These are phyloP conservation scores for Begonia masoniana DNA, from an alignment of 306 rosid genomes.

Conservation along the genomic window DNA sequence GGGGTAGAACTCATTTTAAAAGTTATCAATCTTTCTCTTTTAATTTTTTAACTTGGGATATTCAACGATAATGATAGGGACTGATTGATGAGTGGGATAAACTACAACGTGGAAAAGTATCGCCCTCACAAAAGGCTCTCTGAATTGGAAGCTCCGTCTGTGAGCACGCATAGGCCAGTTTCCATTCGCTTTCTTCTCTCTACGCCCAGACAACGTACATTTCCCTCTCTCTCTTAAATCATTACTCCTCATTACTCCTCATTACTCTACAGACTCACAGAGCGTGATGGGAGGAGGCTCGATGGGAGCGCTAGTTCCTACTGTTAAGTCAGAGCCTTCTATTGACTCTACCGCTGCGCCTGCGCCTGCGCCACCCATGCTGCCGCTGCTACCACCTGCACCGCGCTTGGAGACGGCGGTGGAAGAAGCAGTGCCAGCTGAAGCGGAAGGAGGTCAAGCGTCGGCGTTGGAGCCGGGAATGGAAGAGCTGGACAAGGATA, in stretches of 20 bases:
- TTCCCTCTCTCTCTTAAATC: background rate
- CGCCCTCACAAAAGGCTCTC: slow-evolving; percentile 10
- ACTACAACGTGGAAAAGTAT: slow-evolving; percentile 8
- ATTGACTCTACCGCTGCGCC: slow-evolving; percentile 4
- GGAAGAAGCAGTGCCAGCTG: too few relatives aligned
- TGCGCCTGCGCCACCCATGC: background rate
- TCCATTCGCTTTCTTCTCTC: too few relatives aligned
- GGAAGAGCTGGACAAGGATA: slow-evolving; percentile 62
- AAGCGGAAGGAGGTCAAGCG: too few relatives aligned
- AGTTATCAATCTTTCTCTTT: too few relatives aligned
- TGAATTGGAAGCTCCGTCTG: too few relatives aligned
- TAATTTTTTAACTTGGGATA: too few relatives aligned
- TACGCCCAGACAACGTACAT: background rate
- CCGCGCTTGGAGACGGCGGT: slow-evolving; percentile 1
- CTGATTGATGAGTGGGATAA: too few relatives aligned
- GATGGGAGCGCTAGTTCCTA: slow-evolving; percentile 28
- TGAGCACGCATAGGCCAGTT: too few relatives aligned
- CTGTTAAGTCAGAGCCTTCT: slow-evolving; percentile 8
- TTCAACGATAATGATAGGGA: too few relatives aligned
- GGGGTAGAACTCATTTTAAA: too few relatives aligned
- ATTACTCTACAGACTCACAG: background rate
- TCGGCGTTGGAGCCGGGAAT: background rate
- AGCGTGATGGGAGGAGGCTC: slow-evolving; percentile 23
- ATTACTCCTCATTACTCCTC: background rate
- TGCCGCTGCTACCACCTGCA: background rate